phyloP scores from a whole-genome alignment of 2,329 filamentous ascomycete species.

The Neophaeococcomyces aloes region DNA sequence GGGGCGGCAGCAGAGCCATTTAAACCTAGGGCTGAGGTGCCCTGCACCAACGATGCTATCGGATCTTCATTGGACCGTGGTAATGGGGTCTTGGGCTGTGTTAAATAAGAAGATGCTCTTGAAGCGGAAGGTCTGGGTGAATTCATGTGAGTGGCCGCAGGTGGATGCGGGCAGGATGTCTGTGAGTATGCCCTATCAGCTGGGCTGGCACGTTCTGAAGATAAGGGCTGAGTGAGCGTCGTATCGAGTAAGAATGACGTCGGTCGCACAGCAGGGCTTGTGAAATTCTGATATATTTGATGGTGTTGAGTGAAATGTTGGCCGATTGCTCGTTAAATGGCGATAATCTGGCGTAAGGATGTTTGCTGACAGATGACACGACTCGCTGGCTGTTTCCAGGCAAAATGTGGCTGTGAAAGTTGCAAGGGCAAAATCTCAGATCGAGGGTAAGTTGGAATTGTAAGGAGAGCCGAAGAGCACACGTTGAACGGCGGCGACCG shows the following conservation, averaged over 20 bases:
- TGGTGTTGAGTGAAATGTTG: background rate
- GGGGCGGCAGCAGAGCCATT: background rate
- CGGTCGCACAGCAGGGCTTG: background rate
- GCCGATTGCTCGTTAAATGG: background rate
- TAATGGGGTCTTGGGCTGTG: constrained; percentile 1
- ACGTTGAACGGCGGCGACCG: background rate
- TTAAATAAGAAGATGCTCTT: constrained; percentile 1
- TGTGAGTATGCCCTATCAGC: constrained; percentile 3
- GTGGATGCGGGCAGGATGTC: constrained; percentile 5
- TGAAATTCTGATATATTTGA: background rate
- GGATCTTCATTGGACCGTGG: constrained; percentile 5
- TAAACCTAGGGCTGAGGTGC: constrained; percentile 1
- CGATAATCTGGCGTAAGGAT: background rate
- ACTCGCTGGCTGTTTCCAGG: constrained; percentile 1
- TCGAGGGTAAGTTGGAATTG: background rate
- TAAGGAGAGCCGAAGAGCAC: background rate
- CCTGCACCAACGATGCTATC: constrained; percentile 7
- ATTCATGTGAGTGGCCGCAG: constrained; percentile 11
- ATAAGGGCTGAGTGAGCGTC: background rate
- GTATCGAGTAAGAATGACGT: constrained; percentile 4
- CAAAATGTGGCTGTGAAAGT: constrained; percentile 2
- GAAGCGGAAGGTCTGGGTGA: constrained; percentile 5
- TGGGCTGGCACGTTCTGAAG: background rate
- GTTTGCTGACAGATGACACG: constrained; percentile 4
- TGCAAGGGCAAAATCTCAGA: constrained; percentile 1